phyloP scores from a whole-genome alignment of 2,329 filamentous ascomycete genomes.

The Xylariales sp. region DNA sequence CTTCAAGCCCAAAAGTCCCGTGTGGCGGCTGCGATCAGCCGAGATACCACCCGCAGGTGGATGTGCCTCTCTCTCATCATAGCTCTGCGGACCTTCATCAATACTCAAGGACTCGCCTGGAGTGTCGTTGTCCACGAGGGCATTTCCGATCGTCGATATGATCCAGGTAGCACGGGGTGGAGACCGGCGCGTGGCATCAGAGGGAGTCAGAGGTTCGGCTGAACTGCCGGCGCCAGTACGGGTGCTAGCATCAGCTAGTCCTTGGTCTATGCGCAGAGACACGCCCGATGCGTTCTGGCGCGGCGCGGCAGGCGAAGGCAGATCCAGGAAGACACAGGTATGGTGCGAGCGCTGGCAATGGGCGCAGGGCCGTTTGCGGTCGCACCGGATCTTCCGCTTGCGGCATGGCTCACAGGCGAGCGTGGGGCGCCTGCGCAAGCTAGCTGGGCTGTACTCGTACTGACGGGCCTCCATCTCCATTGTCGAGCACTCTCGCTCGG shows the following conservation, averaged over 20 bases:
- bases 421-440: no score
- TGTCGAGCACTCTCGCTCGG: no score
- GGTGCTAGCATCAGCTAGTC: background rate
- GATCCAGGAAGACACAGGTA: constrained; percentile 1
- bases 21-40: no score
- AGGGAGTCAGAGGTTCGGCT: background rate
- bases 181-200: background rate
- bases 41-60: no score
- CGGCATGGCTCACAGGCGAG: background rate
- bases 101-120: no score
- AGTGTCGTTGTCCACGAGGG: no score
- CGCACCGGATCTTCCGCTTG: constrained; percentile 2
- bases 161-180: background rate
- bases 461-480: no score
- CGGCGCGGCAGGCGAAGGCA: background rate
- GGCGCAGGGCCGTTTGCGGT: constrained; percentile 3
- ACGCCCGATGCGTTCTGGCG: background rate
- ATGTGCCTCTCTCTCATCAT: no score
- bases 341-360: constrained; percentile 2
- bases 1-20: no score
- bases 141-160: no score
- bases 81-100: no score
- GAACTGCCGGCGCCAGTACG: background rate
- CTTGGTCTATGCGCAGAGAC: background rate
- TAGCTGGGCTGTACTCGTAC: no score